Percentiles rank a stretch among this genome's conserved stretches.
Conservation (phyloP, 441 rosid species). For the Pelargonium exstipulatum region DNA sequence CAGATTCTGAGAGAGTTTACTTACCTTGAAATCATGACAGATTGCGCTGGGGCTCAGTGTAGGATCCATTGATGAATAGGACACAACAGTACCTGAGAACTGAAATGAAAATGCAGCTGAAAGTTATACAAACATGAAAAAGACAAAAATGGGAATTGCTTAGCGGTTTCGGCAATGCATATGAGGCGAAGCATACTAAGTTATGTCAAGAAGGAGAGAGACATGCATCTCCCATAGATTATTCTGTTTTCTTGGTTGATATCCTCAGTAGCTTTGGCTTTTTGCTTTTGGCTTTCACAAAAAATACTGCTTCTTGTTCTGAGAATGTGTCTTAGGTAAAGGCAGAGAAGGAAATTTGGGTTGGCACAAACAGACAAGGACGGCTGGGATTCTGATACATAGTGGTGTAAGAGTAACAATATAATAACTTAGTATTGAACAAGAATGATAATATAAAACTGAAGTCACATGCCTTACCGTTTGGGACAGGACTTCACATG, state of each 20-base stretch:
- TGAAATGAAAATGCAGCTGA: background rate
- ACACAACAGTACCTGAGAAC: background rate
- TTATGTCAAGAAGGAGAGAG: background rate
- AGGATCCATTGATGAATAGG: constrained; percentile 26
- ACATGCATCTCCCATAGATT: constrained; percentile 7
- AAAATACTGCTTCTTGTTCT: background rate
- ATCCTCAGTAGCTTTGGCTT: constrained; percentile 5
- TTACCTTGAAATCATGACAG: constrained; percentile 26
- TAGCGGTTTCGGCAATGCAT: constrained; percentile 19
- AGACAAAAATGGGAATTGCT: constrained; percentile 1
- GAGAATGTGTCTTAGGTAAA: background rate
- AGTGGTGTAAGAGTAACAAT: background rate
- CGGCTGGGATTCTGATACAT: constrained; percentile 15
- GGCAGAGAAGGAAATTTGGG: constrained; percentile 15
- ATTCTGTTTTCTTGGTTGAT: constrained; percentile 7
- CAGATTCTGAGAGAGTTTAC: background rate
- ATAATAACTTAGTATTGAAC: background rate
- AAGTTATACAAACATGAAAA: constrained; percentile 1
- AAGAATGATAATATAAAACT: constrained; percentile 10
- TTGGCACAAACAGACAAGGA: constrained; percentile 18
- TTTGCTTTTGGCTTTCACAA: background rate
- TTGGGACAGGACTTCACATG: constrained; percentile 14
- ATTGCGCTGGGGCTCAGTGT: constrained; percentile 15
- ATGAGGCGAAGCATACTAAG: constrained; percentile 10
- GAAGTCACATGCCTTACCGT: constrained; percentile 12